phyloP scores from a whole-genome alignment of 495 filamentous ascomycete species.

The Penicillium tannophilum region DNA sequence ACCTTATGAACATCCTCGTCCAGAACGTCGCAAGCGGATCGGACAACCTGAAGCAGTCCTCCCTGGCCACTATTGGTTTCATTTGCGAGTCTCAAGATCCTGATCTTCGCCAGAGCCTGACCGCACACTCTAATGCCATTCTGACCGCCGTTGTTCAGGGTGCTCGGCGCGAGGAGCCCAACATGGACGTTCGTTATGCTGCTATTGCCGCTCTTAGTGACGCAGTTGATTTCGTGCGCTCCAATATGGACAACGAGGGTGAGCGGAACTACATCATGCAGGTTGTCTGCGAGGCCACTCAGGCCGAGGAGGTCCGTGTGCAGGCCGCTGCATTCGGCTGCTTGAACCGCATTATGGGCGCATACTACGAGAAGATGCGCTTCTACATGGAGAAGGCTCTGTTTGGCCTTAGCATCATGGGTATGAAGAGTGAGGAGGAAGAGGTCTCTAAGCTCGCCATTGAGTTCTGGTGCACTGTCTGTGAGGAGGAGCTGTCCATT shows the following conservation, averaged over 20 bases:
- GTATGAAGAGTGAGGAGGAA: conserved; percentile 97
- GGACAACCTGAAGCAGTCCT: conserved; percentile 89
- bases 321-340: conserved; percentile 96
- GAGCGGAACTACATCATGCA: conserved; percentile 99
- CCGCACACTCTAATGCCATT: conserved; percentile 92
- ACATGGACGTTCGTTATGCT: conserved; percentile 83
- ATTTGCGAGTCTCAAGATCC: conserved; percentile 94
- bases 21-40: conserved; percentile 85
- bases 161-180: conserved; percentile 91
- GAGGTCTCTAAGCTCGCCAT: conserved; percentile 97
- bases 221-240: conserved; percentile 95
- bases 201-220: conserved; percentile 94
- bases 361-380: conserved; percentile 99
- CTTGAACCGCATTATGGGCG: conserved; percentile 94
- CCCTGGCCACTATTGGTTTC: conserved; percentile 91
- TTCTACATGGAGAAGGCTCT: conserved; percentile 99
- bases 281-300: conserved; percentile 97
- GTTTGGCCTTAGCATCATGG: conserved; percentile 96
- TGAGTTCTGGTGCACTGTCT: conserved; percentile 99
- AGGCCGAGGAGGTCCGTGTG: conserved; percentile 83
- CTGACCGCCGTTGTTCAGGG: conserved; percentile 97
- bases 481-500: conserved; percentile 95
- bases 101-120: conserved; percentile 79
- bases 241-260: conserved; percentile 98
- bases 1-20: conserved; percentile 85